Base-by-base conservation (phyloP, 768 basidiomycete species). In the Boletus reticulatus region DNA sequence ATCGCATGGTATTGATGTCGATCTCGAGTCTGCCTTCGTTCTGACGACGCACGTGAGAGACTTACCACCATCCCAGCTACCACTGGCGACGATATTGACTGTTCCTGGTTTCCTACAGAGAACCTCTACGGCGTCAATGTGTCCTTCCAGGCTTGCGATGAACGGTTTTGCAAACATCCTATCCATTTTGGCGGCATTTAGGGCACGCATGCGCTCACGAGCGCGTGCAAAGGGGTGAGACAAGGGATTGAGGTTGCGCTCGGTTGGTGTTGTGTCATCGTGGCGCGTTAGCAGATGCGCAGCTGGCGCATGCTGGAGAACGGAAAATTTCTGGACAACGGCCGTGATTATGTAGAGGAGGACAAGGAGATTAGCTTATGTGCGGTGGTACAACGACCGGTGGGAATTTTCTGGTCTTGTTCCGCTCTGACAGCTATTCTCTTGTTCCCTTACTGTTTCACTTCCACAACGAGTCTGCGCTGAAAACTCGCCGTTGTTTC, bases 131-230 rank as follows among this genome's bases (percentile, higher is more conserved):
- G 94, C 93, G 68, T 98, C 95, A 38, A 89, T 79, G 70, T 98
- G 97, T 2, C 97, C 97, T 57, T 97, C 95, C 47, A 99, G 70
- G 50, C 84, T 81, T 37, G 84, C 92, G 16, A 99, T 78, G 65
- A 98, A 98, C 0, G 97, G 97, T 65, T 97, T 98, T n/a, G 97
- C 87, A 67, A 98, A 98, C 75, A 99, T 92, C 55, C 92, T 79
- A 48, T 98, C 96, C 81, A 99, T 91, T 76, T 99, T 99, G 14
- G 89, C 89, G 3, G 97, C 97, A 59, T 94, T 96, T 44, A 98
- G 70, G 3, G 97, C 97, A 55, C 97, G 85, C 19, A 85, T 94
- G 36, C 96, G 91, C 75, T 99, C 97, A 49, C 97, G 78, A 6
- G 94, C 89, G 20, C 89, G 87, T 0, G 94, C 81, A 70, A 99